A percentile compares a stretch with the other conserved stretches of the same genome.
phyloP scores from a whole-genome alignment of 1,284 basidiomycete genomes.

The Ustilago bromivora region DNA sequence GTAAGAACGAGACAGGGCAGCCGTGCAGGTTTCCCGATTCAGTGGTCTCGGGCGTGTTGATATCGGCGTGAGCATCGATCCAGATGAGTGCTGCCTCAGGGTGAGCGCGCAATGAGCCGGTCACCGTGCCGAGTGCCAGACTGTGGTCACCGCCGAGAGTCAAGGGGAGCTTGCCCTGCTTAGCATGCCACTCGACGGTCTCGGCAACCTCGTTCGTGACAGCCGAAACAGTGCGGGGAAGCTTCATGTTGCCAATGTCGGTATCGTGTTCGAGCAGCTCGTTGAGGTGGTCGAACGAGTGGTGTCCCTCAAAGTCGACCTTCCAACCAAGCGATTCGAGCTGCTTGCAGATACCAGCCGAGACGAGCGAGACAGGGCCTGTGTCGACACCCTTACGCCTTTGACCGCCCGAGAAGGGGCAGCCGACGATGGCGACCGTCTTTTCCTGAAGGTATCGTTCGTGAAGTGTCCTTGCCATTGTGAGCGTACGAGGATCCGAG shows the following conservation, averaged over 20 bases:
- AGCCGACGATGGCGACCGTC: slow-evolving; percentile 63
- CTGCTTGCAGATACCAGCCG: slow-evolving; percentile 62
- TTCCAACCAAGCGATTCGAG: slow-evolving; percentile 81
- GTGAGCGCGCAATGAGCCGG: slow-evolving; percentile 71
- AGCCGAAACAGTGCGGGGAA: slow-evolving; percentile 69
- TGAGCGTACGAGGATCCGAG: neutral
- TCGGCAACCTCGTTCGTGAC: slow-evolving; percentile 85
- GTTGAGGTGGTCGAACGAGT: slow-evolving; percentile 84
- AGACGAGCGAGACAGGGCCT: slow-evolving; percentile 62
- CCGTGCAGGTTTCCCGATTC: slow-evolving; percentile 94
- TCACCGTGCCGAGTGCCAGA: slow-evolving; percentile 73
- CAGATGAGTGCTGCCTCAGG: slow-evolving; percentile 86
- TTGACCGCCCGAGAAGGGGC: slow-evolving; percentile 67
- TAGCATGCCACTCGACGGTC: slow-evolving; percentile 80
- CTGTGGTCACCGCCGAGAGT: slow-evolving; percentile 98
- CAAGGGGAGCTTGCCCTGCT: slow-evolving; percentile 83
- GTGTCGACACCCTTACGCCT: slow-evolving; percentile 65
- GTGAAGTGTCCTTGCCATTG: slow-evolving; percentile 44
- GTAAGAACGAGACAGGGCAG: slow-evolving; percentile 94
- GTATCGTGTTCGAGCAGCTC: slow-evolving; percentile 48
- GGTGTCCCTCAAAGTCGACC: slow-evolving; percentile 87
- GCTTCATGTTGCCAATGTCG: slow-evolving; percentile 63
- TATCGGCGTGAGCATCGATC: slow-evolving; percentile 81
- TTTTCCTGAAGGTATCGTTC: slow-evolving; percentile 54
- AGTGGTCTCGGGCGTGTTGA: slow-evolving; percentile 90